These are phyloP conservation scores for Crepidotus variabilis DNA, from an alignment of 768 basidiomycete species.

Conservation along the genomic window DNA sequence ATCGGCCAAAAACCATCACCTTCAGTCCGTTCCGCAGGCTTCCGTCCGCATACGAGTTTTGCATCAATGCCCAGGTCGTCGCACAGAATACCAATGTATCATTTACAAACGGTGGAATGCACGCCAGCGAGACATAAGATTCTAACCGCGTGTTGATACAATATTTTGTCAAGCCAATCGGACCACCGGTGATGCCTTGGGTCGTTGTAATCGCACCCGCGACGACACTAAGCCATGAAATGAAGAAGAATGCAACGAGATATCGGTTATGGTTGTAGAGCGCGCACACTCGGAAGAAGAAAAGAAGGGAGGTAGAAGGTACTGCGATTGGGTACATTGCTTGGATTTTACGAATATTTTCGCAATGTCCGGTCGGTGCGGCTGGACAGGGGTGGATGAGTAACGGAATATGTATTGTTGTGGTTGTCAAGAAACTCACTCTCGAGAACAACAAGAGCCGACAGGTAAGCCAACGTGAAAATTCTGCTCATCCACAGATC, in stretches of 20 bases:
- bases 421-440: not conserved
- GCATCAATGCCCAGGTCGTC: constrained; percentile 24
- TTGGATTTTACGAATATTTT: not conserved
- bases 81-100: constrained; percentile 27
- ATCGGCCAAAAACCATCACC: constrained; percentile 16
- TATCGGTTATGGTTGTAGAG: constrained; percentile 19
- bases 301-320: constrained; percentile 21
- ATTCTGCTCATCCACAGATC: not conserved
- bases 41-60: constrained; percentile 3
- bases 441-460: not conserved
- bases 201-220: constrained; percentile 22
- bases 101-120: constrained; percentile 17
- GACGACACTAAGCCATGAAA: constrained; percentile 27
- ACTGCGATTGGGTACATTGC: constrained; percentile 18
- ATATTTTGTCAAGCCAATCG: constrained; percentile 20
- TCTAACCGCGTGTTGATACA: constrained; percentile 17
- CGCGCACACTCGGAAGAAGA: constrained; percentile 24
- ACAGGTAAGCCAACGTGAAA: not conserved
- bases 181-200: constrained; percentile 14
- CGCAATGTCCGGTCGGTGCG: constrained; percentile 2
- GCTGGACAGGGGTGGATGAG: not conserved
- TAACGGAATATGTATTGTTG: not conserved
- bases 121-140: constrained; percentile 8
- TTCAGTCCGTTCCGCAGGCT: constrained; percentile 7
- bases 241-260: constrained; percentile 20